These are phyloP conservation scores for Populus hybrid DNA, from an alignment of 441 rosid genomes.

Conservation along the genomic window DNA sequence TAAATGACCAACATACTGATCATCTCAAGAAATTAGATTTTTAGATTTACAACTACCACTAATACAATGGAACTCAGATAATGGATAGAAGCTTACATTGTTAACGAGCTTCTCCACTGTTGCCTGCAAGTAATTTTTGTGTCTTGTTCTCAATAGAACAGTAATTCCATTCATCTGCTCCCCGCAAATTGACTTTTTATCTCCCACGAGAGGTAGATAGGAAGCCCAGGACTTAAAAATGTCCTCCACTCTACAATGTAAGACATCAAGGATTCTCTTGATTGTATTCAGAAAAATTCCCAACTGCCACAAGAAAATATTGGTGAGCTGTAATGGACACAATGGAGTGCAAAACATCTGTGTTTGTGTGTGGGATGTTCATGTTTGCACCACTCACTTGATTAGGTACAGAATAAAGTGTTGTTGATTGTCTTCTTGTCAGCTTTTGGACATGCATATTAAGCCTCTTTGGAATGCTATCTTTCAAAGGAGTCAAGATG, in stretches of 20 bases:
- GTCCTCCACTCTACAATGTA: slow-evolving; percentile 76
- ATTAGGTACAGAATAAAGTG: slow-evolving; percentile 70
- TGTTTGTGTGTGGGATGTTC: neutral
- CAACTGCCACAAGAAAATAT: slow-evolving; percentile 47
- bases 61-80: neutral
- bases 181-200: slow-evolving; percentile 68
- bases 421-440: slow-evolving; percentile 78
- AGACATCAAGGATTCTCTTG: slow-evolving; percentile 89
- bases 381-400: slow-evolving; percentile 56
- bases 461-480: slow-evolving; percentile 80
- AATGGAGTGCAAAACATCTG: neutral
- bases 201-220: slow-evolving; percentile 68
- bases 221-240: slow-evolving; percentile 91
- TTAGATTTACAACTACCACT: neutral
- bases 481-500: slow-evolving; percentile 79
- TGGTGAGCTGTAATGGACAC: slow-evolving; percentile 9
- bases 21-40: neutral
- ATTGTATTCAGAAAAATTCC: slow-evolving; percentile 85
- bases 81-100: slow-evolving; percentile 51
- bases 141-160: slow-evolving; percentile 86
- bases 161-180: slow-evolving; percentile 93
- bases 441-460: slow-evolving; percentile 96
- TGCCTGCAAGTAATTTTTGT: slow-evolving; percentile 89
- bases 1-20: neutral
- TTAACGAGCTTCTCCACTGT: slow-evolving; percentile 79